These are phyloP conservation scores for Cladophialophora chaetospira DNA, from an alignment of 2,329 filamentous ascomycete genomes.

Conservation along the genomic window DNA sequence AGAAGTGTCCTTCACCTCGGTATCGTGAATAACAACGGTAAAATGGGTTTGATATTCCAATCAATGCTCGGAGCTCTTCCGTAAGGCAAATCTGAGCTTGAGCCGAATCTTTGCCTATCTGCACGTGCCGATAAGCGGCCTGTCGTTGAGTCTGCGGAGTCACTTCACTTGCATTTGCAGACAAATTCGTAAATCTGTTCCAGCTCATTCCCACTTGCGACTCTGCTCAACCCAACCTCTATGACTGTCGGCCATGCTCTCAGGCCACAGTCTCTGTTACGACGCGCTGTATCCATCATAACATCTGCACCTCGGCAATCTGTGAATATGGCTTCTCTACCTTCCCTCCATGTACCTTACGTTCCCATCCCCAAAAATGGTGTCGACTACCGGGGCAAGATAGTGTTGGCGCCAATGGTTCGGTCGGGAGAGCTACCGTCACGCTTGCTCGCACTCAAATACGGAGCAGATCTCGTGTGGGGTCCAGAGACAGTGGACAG, in stretches of 20 bases:
- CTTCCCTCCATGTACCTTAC: conserved; percentile 50
- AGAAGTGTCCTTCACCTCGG: conserved; percentile 16
- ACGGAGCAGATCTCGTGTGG: conserved; percentile 97
- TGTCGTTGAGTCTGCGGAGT: neutral
- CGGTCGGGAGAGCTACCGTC: conserved; percentile 94
- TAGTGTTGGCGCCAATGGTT: conserved; percentile 97
- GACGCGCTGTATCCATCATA: conserved; percentile 28
- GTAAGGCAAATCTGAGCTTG: no score
- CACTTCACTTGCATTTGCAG: neutral
- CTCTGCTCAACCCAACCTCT: conserved; percentile 3
- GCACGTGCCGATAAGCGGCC: conserved; percentile 7
- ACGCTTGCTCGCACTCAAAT: conserved; percentile 83
- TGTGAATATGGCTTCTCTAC: conserved; percentile 13
- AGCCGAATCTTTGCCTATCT: conserved; percentile 13
- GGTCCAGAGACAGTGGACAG: conserved; percentile 94
- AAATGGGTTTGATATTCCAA: neutral
- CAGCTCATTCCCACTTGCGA: neutral
- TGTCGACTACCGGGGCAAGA: conserved; percentile 89
- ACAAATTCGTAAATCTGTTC: conserved; percentile 13
- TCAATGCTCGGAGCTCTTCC: neutral
- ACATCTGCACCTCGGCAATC: conserved; percentile 4
- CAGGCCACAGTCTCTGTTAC: conserved; percentile 31
- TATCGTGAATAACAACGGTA: neutral
- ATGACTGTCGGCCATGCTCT: conserved; percentile 32
- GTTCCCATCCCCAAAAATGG: conserved; percentile 85